Evolutionary conservation across 2,329 filamentous ascomycete genomes (phyloP).

Genomic region (Alternaria brassicicola): DNA sequence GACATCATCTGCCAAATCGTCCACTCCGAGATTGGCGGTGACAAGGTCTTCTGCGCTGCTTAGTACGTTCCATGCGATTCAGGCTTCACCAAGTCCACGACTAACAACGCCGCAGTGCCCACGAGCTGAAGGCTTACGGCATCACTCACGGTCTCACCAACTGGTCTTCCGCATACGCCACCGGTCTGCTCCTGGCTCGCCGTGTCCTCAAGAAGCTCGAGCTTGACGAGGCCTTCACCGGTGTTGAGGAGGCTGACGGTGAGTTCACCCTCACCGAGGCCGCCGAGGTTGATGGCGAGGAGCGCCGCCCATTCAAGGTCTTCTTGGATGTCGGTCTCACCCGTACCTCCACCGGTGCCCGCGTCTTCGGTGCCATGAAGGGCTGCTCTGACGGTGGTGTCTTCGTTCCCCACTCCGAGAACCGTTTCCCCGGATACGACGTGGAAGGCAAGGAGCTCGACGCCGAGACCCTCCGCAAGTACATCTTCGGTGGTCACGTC

Average conservation of each 20-base stretch:
- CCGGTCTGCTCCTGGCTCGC: slow-evolving; percentile 94
- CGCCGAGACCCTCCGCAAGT: slow-evolving; percentile 94
- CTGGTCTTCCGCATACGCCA: slow-evolving; percentile 97
- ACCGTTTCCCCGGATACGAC: slow-evolving; percentile 99
- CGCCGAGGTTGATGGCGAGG: slow-evolving; percentile 85
- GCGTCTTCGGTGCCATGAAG: slow-evolving; percentile 99
- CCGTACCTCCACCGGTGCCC: slow-evolving; percentile 97
- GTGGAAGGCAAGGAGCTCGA: slow-evolving; percentile 98
- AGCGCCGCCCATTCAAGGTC: slow-evolving; percentile 97
- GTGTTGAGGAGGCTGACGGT: slow-evolving; percentile 96
- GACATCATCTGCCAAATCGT: slow-evolving; percentile 99
- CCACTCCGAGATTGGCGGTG: slow-evolving; percentile 91
- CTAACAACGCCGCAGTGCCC: slow-evolving; percentile 58
- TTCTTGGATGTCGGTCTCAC: slow-evolving; percentile 97
- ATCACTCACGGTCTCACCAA: slow-evolving; percentile 99
- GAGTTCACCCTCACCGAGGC: slow-evolving; percentile 97
- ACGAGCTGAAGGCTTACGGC: slow-evolving; percentile 97
- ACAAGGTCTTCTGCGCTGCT: slow-evolving; percentile 81
- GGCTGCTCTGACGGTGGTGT: slow-evolving; percentile 98
- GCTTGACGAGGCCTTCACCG: slow-evolving; percentile 88
- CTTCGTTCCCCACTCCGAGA: slow-evolving; percentile 97
- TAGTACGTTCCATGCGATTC: slow-evolving; percentile 26
- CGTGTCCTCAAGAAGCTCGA: slow-evolving; percentile 97
- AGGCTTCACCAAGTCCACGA: background rate
- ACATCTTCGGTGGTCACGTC: slow-evolving; percentile 98